phyloP scores from a whole-genome alignment of 2,329 filamentous ascomycete genomes.

The Trichophyton benhamiae region DNA sequence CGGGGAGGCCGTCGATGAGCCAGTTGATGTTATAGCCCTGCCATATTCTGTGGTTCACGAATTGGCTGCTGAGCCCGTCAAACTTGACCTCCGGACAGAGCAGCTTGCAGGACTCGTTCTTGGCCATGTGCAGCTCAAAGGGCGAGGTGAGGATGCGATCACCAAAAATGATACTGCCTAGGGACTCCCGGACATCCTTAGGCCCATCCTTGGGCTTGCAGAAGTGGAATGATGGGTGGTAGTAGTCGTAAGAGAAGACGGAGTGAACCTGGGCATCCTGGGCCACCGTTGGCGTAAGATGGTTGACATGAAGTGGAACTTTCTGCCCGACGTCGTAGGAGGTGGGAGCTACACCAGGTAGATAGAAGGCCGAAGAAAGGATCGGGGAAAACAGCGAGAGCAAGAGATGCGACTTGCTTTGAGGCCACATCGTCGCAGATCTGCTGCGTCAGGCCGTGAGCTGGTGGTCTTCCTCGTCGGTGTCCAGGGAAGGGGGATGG shows the following conservation, averaged over 20 bases:
- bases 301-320: slow-evolving; percentile 86
- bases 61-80: slow-evolving; percentile 54
- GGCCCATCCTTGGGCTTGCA: slow-evolving; percentile 68
- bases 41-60: slow-evolving; percentile 70
- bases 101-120: slow-evolving; percentile 76
- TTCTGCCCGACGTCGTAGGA: slow-evolving; percentile 70
- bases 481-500: too few relatives aligned
- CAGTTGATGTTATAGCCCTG: slow-evolving; percentile 89
- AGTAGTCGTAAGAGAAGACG: slow-evolving; percentile 95
- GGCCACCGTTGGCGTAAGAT: slow-evolving; percentile 72
- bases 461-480: neutral
- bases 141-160: slow-evolving; percentile 96
- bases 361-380: slow-evolving; percentile 65
- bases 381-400: slow-evolving; percentile 23
- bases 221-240: slow-evolving; percentile 76
- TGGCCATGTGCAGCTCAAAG: slow-evolving; percentile 73
- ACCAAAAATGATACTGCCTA: slow-evolving; percentile 94
- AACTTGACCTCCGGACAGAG: slow-evolving; percentile 60
- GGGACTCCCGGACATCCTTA: slow-evolving; percentile 68
- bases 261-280: slow-evolving; percentile 73
- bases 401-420: slow-evolving; percentile 20
- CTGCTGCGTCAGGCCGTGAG: neutral
- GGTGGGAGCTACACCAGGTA: slow-evolving; percentile 87
- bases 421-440: slow-evolving; percentile 25
- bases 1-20: slow-evolving; percentile 87